Evolutionary conservation across 805 yeast species (phyloP), one percentile per base, ranked within the genome.

Genomic region (Pichia occidentalis): DNA sequence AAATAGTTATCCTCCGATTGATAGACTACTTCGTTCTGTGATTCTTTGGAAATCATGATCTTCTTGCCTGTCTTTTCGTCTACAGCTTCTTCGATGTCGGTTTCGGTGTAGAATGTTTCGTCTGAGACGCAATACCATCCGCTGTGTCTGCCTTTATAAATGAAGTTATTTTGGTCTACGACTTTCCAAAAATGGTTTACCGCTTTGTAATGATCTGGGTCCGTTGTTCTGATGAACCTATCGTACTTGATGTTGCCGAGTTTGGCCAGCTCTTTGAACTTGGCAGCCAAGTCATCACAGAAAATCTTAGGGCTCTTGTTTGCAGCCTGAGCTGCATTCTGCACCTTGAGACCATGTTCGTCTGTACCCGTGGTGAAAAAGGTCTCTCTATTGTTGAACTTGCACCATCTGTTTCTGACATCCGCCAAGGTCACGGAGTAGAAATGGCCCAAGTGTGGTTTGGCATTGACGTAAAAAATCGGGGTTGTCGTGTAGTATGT

Each of bases 61-160:
- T 31, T 35, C 22, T 51, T 43, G 4, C 63, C 65, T 46, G 67
- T 52, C 11, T 50, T 47, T 13, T 56, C 53, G 42, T 57, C 50
- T 37, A 51, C 51, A 8, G 58, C 35, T 17, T 67, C 69, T 37
- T 68, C 72, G 19, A 85, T 76, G 56, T 87, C 95, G 2, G 75
- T 60, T 44, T 80, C 94, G 0, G 97, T 84, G 51, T 85, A 90
- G 53, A 92, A 92, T 2, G 96, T 82, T 60, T 92, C 98, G 54
- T 92, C 98, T 34, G 94, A 81, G 6, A 90, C 66, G 6, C 95
- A 85, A 55, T 92, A 92, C 97, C 97, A 92, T 2, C 98, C 98
- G 34, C 73, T 60, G 56, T 92, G 98, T 22, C 71, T 64, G 7
- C 95, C 96, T 54, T 80, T 73, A 55, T 86, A 86, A 2, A 92